A percentile compares a stretch with the other conserved stretches of the same genome.
These are phyloP conservation scores for Boletellus dicymbophilus DNA, from an alignment of 1,284 basidiomycete species.

Conservation along the genomic window DNA sequence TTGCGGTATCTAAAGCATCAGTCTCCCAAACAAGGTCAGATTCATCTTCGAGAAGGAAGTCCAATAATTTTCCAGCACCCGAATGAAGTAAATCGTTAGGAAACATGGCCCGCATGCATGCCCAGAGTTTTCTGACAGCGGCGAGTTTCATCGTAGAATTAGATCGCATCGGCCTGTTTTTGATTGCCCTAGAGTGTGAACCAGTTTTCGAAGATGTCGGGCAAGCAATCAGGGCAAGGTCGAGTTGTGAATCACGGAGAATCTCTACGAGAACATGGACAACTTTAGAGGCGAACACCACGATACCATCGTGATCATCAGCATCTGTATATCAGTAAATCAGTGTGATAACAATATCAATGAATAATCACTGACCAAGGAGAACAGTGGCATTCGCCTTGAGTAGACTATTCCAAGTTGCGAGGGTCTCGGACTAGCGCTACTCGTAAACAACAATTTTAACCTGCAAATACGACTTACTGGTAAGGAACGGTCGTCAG, in stretches of 20 bases:
- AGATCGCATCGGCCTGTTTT: conserved; percentile 25
- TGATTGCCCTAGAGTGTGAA: conserved; percentile 3
- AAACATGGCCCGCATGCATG: conserved; percentile 42
- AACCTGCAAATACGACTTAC: conserved; percentile 35
- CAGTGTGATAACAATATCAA: conserved; percentile 2
- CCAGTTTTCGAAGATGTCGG: conserved; percentile 13
- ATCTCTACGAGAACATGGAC: conserved; percentile 49
- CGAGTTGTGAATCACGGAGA: conserved; percentile 52
- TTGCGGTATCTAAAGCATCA: conserved; percentile 40
- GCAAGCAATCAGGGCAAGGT: conserved; percentile 39
- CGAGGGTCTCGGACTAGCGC: conserved; percentile 37
- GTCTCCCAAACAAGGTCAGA: conserved; percentile 46
- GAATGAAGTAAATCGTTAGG: conserved; percentile 41
- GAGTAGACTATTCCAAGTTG: conserved; percentile 45
- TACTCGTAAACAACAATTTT: conserved; percentile 11
- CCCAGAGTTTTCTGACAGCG: conserved; percentile 59
- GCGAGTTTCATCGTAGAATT: conserved; percentile 50
- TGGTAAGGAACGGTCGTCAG: conserved; percentile 38
- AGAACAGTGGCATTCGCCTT: conserved; percentile 36
- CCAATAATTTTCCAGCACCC: conserved; percentile 47
- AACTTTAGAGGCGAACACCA: conserved; percentile 43
- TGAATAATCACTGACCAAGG: conserved; percentile 31
- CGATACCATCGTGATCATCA: conserved; percentile 33
- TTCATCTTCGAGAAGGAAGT: conserved; percentile 50
- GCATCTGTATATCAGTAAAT: conserved; percentile 26